phyloP scores from a whole-genome alignment of 176 grass and related monocot genomes.

The Bromus sterilis region DNA sequence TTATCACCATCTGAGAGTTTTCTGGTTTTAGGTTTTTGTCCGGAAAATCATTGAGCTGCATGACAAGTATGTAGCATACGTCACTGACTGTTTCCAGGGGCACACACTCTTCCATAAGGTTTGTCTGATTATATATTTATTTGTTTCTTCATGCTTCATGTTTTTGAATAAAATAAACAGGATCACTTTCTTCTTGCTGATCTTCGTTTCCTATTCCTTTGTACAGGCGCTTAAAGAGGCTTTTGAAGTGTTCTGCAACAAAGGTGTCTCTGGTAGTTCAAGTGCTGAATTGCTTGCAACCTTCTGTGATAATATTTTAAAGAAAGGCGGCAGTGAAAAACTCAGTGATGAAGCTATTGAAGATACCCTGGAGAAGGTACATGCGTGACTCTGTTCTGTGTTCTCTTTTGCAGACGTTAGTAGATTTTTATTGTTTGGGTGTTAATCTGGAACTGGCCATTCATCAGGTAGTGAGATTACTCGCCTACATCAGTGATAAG shows the following conservation, averaged over 20 bases:
- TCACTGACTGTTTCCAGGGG: conserved; percentile 83
- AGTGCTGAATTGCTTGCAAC: conserved; percentile 80
- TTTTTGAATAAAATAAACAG: neutral
- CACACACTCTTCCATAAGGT: conserved; percentile 97
- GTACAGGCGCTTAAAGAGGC: conserved; percentile 86
- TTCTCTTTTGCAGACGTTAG: neutral
- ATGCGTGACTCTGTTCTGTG: neutral
- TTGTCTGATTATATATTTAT: conserved; percentile 11
- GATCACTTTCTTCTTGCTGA: neutral
- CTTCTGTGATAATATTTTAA: conserved; percentile 93
- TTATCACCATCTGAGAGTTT: conserved; percentile 5
- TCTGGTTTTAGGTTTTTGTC: conserved; percentile 69
- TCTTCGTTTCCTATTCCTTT: neutral
- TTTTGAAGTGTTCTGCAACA: conserved; percentile 96
- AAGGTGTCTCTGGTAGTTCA: conserved; percentile 86
- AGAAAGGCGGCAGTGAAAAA: conserved; percentile 92
- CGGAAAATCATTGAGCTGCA: conserved; percentile 91
- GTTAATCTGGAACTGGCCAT: conserved; percentile 4
- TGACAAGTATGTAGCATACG: conserved; percentile 89
- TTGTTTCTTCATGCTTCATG: neutral
- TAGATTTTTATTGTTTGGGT: neutral
- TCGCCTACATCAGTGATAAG: conserved; percentile 92
- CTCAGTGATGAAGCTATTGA: conserved; percentile 97
- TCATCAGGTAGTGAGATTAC: conserved; percentile 85
- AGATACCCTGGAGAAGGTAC: conserved; percentile 92